Evolutionary conservation across 805 yeast species (phyloP).

Genomic region (Saccharomyces mikatae): DNA sequence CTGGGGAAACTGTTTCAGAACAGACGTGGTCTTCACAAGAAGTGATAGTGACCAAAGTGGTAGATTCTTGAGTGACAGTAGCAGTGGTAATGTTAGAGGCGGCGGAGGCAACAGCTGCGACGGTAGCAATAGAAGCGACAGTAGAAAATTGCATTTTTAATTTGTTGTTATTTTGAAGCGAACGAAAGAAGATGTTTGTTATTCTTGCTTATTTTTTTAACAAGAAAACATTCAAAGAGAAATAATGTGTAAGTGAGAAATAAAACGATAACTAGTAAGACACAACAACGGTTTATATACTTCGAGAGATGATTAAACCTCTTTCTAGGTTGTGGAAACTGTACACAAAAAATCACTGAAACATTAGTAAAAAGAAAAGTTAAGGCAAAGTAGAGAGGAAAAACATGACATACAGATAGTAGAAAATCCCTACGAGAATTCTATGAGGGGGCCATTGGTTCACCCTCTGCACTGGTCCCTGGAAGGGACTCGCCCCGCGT

Average conservation of each 20-base stretch:
- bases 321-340: background rate
- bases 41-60: constrained; percentile 11
- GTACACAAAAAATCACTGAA: background rate
- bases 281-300: background rate
- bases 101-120: constrained; percentile 20
- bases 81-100: constrained; percentile 16
- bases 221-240: background rate
- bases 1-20: constrained; percentile 12
- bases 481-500: background rate
- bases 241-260: background rate
- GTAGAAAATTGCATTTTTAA: constrained; percentile 36
- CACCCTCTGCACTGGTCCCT: background rate
- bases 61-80: constrained; percentile 8
- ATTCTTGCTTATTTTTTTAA: constrained; percentile 13
- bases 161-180: constrained; percentile 15
- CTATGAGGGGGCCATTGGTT: background rate
- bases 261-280: background rate
- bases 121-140: constrained; percentile 32
- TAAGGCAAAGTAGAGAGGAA: no score
- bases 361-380: background rate
- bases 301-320: background rate
- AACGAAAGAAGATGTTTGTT: constrained; percentile 20
- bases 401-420: background rate
- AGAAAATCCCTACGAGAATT: background rate
- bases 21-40: constrained; percentile 2